phyloP scores from a whole-genome alignment of 495 filamentous ascomycete species.

The Annulohypoxylon stygium region DNA sequence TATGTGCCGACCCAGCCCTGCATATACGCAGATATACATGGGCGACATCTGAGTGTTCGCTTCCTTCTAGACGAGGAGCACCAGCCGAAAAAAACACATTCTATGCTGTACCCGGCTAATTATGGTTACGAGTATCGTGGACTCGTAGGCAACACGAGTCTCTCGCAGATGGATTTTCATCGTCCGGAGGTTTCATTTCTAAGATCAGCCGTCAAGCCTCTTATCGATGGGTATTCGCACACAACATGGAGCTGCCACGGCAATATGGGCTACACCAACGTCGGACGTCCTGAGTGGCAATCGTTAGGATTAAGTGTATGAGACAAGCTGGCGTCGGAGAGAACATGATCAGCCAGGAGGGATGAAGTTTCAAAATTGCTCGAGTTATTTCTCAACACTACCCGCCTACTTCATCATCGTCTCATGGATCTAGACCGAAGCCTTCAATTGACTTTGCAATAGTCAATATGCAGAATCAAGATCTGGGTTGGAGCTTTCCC shows the following conservation, averaged over 20 bases:
- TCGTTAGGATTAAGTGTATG: not conserved
- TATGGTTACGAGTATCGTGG: not conserved
- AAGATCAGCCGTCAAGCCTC: not conserved
- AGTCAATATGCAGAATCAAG: not conserved
- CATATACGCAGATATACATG: conserved; percentile 13
- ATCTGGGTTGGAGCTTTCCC: not conserved
- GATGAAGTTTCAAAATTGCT: not conserved
- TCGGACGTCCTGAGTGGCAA: not conserved
- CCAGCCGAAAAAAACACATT: not conserved
- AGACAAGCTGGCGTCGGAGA: not conserved
- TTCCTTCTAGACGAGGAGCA: conserved; percentile 9
- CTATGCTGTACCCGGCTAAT: not conserved
- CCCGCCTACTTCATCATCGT: not conserved
- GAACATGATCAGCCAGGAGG: not conserved
- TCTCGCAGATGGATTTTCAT: not conserved
- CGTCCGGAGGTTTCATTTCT: not conserved
- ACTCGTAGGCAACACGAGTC: not conserved
- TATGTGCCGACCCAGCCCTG: conserved; percentile 36
- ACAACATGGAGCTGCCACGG: not conserved
- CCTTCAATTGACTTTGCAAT: not conserved
- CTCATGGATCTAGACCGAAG: not conserved
- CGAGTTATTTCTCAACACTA: not conserved
- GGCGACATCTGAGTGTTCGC: conserved; percentile 2
- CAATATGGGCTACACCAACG: conserved; percentile 10
- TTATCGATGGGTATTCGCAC: not conserved